Base-by-base conservation (phyloP, 1,284 basidiomycete genomes). In the Cryptococcus sp. region DNA sequence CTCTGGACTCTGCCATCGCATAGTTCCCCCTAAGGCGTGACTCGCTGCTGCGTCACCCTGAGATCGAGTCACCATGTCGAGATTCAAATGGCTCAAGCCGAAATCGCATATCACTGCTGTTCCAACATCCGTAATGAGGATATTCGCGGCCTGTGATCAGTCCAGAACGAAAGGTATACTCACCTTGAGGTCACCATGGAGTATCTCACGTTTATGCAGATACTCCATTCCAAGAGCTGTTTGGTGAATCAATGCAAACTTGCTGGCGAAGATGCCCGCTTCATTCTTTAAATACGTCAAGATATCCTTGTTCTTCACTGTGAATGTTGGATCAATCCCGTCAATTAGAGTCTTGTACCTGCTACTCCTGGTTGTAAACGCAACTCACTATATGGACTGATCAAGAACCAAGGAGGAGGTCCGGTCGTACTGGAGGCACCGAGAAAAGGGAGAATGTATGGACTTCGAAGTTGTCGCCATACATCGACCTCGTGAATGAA, bases 211-310 rank as follows among this genome's bases (percentile, higher is more conserved):
- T 3, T 68, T 71, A 67, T 89, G 87, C 53, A 90, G 68, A 64
- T 89, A 88, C 55, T 83, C 80, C 86, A 89, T 88, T 13, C 88
- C 88, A 64, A 82, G 81, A 33, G 86, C 84, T 59, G 89, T 82
- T 73, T 89, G 85, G 62, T 83, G 79, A 66, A 89, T 81, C 34
- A 64, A 45, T 5, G 45, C 51, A 42, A 62, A 46, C 51, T 59
- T 55, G 51, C 63, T 57, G 48, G 48, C 51, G 15, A 76, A 71
- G 23, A 75, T 76, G 6, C 82, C 64, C 30, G 58, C 59, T n/a
- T 61, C 60, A n/a, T 71, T 76, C 63, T 80, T 78, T 63, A 85
- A 74, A 69, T 83, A 81, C 36, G 67, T 65, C 30, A 80, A 71
- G 41, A 82, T 62, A 58, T 74, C 79, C 6, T 80, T 80, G 51